These are phyloP conservation scores for Phytophthora idaei DNA, from an alignment of 352 stramenopile genomes.

Conservation along the genomic window DNA sequence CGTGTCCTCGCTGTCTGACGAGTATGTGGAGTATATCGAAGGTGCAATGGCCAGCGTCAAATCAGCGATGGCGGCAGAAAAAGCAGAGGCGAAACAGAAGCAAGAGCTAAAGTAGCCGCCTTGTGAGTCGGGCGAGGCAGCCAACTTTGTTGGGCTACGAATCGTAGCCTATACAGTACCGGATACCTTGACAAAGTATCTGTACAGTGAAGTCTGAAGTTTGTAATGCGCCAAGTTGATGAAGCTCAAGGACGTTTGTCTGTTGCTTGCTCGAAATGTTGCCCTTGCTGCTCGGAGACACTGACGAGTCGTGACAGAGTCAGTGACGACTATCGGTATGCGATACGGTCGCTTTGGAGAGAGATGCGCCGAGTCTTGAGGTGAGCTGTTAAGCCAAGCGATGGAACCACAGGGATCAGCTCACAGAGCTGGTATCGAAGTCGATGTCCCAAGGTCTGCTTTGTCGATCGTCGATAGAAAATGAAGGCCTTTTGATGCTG, in stretches of 20 bases:
- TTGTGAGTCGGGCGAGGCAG: slow-evolving; percentile 6
- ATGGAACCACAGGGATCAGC: slow-evolving; percentile 8
- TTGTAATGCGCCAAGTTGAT: slow-evolving; percentile 18
- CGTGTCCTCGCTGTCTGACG: slow-evolving; percentile 22
- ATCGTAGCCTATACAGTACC: background rate
- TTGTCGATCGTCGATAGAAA: slow-evolving; percentile 29
- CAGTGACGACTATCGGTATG: slow-evolving; percentile 27
- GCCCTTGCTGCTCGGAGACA: too few relatives aligned
- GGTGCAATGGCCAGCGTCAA: slow-evolving; percentile 23
- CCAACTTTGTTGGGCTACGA: background rate
- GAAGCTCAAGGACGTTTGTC: too few relatives aligned
- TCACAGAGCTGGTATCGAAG: background rate
- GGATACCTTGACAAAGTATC: background rate
- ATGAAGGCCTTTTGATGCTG: slow-evolving; percentile 21
- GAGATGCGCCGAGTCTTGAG: slow-evolving; percentile 24
- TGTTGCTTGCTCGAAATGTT: slow-evolving; percentile 7
- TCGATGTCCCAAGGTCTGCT: background rate
- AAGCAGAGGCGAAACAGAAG: slow-evolving; percentile 12
- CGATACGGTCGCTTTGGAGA: slow-evolving; percentile 18
- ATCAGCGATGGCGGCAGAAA: slow-evolving; percentile 17
- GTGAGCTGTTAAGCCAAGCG: background rate
- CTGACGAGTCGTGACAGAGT: too few relatives aligned
- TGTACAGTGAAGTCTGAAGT: slow-evolving; percentile 20
- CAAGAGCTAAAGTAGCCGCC: slow-evolving; percentile 11
- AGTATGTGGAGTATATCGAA: slow-evolving; percentile 37